Base-by-base conservation (phyloP, 805 yeast species). In the Candida wancherniae region DNA sequence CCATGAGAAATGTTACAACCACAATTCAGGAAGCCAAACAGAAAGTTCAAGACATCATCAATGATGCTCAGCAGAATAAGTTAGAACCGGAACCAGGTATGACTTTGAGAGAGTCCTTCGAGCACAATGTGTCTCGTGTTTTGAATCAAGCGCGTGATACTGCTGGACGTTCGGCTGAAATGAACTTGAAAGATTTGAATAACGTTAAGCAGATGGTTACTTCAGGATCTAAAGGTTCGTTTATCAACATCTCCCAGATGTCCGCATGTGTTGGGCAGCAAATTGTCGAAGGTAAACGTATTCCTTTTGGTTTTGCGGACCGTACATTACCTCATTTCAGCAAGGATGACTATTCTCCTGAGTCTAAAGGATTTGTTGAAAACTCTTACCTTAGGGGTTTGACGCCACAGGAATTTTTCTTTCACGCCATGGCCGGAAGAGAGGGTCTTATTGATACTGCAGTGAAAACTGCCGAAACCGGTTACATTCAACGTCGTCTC, bases 241-340 rank as follows among this genome's bases (percentile, higher is more conserved):
- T 90, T 61, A 92, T 92, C 61, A 92, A 92, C 60, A 92, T 92
- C 58, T 94, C 99, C 15, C 97, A 88, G 67, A 92, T 92, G 98
- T 87, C 97, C 23, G 98, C 98, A 8, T 92, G 98, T 82, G 98
- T 92, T 17, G 98, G 98, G 51, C 99, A 92, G 63, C 99, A 92
- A 59, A 92, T 94, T 64, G 98, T 92, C 26, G 98, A 92, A 68
- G 99, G 99, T 76, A 92, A 85, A 61, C 94, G 99, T 75, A 90
- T 92, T 67, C 94, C 96, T 15, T 92, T 84, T 50, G 99, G 99
- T 25, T 92, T 92, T 56, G 79, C 86, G 22, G 97, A 92, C 58
- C 82, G 99, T 65, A 80, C 97, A 2, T 69, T 92, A 52, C 99
- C 99, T 9, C 99, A 92, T 62, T 92, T 92, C 59, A 87, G 97